Conservation (phyloP, 169 alveolate species). For the Plasmodium gaboni region DNA sequence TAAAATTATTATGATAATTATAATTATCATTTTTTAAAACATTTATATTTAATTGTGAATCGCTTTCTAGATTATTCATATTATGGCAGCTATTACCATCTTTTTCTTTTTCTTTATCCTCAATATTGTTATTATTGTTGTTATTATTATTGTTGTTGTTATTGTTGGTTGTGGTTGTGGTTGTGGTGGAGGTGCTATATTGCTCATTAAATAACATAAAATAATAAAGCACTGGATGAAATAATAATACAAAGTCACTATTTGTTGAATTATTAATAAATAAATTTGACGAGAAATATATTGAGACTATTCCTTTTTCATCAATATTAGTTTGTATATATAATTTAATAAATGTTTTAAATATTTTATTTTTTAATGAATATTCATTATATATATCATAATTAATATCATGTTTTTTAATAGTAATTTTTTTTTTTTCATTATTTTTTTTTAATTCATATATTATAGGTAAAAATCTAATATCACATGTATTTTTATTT, state of each 20-base stretch:
- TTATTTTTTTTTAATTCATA: slow-evolving; percentile 36
- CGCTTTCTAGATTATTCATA: no score
- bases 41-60: no score
- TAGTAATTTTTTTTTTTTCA: slow-evolving; percentile 45
- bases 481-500: slow-evolving; percentile 54
- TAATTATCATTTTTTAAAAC: no score
- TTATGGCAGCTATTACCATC: no score
- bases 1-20: not conserved
- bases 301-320: slow-evolving; percentile 59
- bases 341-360: slow-evolving; percentile 58
- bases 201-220: slow-evolving; percentile 4
- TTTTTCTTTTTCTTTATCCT: no score
- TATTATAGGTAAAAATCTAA: slow-evolving; percentile 43
- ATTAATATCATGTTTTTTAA: slow-evolving; percentile 38
- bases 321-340: slow-evolving; percentile 58
- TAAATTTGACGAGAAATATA: slow-evolving; percentile 52
- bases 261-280: slow-evolving; percentile 39
- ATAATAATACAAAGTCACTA: slow-evolving; percentile 34
- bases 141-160: no score
- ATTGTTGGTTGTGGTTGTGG: not conserved
- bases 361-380: slow-evolving; percentile 28
- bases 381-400: slow-evolving; percentile 60
- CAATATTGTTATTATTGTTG: no score
- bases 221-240: slow-evolving; percentile 42
- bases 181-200: no score